phyloP scores from a whole-genome alignment of 2,329 filamentous ascomycete genomes.

The Xylariales sp. region DNA sequence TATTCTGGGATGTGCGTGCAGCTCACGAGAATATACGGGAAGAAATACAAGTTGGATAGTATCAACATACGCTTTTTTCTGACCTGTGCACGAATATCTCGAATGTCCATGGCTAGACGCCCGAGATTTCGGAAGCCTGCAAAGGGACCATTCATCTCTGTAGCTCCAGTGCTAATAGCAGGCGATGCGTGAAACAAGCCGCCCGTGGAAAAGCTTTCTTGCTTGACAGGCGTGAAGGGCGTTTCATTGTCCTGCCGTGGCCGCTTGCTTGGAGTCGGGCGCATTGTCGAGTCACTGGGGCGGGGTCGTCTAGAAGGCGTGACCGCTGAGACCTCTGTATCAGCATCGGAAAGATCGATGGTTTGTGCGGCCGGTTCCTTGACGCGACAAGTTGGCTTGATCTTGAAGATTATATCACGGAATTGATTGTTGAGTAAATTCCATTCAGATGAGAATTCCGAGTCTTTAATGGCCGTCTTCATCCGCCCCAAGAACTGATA shows the following conservation, averaged over 20 bases:
- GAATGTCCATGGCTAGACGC: constrained; percentile 58
- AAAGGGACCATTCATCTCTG: constrained; percentile 50
- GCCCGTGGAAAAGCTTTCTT: constrained; percentile 48
- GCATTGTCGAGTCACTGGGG: constrained; percentile 49
- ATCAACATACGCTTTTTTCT: constrained; percentile 55
- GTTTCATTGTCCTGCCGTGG: constrained; percentile 36
- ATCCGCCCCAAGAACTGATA: constrained; percentile 67
- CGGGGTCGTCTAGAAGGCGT: constrained; percentile 46
- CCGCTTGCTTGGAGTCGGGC: constrained; percentile 45
- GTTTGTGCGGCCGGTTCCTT: constrained; percentile 45
- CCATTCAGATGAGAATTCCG: constrained; percentile 54
- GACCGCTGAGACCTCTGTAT: constrained; percentile 43
- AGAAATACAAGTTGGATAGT: neutral
- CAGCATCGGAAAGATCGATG: constrained; percentile 47
- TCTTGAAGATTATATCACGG: constrained; percentile 47
- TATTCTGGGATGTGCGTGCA: neutral
- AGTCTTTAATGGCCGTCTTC: constrained; percentile 63
- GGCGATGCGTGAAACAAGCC: constrained; percentile 48
- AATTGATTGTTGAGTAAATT: constrained; percentile 50
- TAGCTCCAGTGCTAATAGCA: constrained; percentile 30
- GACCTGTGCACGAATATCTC: constrained; percentile 66
- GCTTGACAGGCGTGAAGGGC: constrained; percentile 51
- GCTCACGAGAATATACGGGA: neutral
- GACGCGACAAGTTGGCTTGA: constrained; percentile 51
- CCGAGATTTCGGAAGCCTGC: constrained; percentile 54